Percentiles rank a stretch among this genome's conserved stretches.
These are phyloP conservation scores for Nymphaea thermarum DNA, from an alignment of 164 flowering plant species.

Conservation along the genomic window DNA sequence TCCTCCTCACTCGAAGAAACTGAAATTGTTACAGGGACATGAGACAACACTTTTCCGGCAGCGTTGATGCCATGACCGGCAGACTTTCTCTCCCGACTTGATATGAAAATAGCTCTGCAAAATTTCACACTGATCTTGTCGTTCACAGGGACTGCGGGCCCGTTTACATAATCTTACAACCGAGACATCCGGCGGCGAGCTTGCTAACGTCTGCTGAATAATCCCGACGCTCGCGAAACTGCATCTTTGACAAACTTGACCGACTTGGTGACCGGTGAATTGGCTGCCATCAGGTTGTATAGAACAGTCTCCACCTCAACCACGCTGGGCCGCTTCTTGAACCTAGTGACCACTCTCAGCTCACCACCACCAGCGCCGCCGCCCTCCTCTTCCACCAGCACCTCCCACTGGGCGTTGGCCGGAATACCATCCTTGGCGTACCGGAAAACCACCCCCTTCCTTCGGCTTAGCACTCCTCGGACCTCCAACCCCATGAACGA, in stretches of 20 bases:
- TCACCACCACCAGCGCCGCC: constrained; percentile 15
- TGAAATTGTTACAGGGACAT: too few species aligned
- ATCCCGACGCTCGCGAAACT: constrained; percentile 59
- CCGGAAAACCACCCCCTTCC: constrained; percentile 58
- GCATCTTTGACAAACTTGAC: constrained; percentile 59
- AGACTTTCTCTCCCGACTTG: too few species aligned
- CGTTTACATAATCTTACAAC: too few species aligned
- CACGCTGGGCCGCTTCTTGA: constrained; percentile 51
- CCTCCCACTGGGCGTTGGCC: constrained; percentile 55
- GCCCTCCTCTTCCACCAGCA: constrained; percentile 59
- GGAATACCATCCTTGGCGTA: constrained; percentile 51
- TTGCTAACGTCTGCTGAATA: too few species aligned
- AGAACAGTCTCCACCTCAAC: constrained; percentile 70
- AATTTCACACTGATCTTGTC: too few species aligned
- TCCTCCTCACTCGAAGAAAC: too few species aligned
- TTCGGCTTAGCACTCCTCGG: constrained; percentile 56
- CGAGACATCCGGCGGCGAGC: too few species aligned
- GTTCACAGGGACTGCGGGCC: too few species aligned
- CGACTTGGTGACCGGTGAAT: constrained; percentile 79
- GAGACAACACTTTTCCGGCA: too few species aligned
- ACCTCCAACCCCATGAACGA: constrained; percentile 82
- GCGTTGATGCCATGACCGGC: too few species aligned
- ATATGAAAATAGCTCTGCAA: too few species aligned
- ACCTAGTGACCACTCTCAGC: constrained; percentile 51
- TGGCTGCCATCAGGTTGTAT: constrained; percentile 76